A percentile compares a stretch with the other conserved stretches of the same genome.
These are phyloP conservation scores for Penicillium cinerascens DNA, from an alignment of 495 filamentous ascomycete species.

Conservation along the genomic window DNA sequence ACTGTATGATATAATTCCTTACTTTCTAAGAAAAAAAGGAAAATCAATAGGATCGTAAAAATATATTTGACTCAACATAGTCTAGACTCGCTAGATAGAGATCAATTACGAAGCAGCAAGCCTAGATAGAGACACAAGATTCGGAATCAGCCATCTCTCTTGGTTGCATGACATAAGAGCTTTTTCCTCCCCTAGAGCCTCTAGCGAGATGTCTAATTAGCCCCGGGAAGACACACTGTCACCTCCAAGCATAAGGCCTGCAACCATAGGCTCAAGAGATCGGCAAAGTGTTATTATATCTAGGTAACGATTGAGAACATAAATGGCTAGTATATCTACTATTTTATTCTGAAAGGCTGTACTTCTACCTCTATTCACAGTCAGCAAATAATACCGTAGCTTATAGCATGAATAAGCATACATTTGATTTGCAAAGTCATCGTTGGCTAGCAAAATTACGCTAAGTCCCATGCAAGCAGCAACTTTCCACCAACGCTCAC, in stretches of 20 bases:
- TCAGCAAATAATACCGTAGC: constrained; percentile 6
- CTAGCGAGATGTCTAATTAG: not conserved
- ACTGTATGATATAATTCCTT: too few species aligned
- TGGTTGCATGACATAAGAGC: not conserved
- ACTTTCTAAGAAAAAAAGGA: not conserved
- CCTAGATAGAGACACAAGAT: constrained; percentile 2
- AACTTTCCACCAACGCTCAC: constrained; percentile 6
- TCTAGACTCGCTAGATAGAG: not conserved
- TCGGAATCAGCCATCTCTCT: constrained; percentile 4
- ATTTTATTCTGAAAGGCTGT: constrained; percentile 13
- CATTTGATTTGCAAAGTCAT: constrained; percentile 10
- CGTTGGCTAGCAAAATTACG: constrained; percentile 4
- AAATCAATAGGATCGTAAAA: not conserved
- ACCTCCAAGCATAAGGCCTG: constrained; percentile 7
- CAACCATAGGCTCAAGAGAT: constrained; percentile 4
- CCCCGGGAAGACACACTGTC: not conserved
- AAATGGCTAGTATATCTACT: constrained; percentile 10
- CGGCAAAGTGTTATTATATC: not conserved
- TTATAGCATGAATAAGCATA: constrained; percentile 3
- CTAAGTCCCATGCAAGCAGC: constrained; percentile 10
- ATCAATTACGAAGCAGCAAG: constrained; percentile 3
- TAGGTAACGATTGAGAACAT: constrained; percentile 12
- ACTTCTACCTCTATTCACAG: constrained; percentile 11
- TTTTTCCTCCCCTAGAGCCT: not conserved
- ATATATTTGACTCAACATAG: not conserved